These are phyloP conservation scores for Corchorus capsularis DNA, from an alignment of 345 rosid species.

Conservation along the genomic window DNA sequence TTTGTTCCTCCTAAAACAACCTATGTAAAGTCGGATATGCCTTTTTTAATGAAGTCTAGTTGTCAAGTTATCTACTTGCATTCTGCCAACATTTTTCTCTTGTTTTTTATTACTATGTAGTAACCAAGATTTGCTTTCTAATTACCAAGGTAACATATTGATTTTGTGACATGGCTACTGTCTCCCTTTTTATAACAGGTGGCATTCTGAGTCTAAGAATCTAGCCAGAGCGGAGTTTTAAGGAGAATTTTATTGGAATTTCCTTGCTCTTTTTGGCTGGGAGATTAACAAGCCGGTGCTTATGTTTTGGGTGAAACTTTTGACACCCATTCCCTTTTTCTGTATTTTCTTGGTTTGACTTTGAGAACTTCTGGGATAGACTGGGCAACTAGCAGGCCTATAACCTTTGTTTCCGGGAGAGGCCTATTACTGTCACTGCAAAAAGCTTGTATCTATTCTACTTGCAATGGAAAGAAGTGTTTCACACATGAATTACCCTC, in stretches of 20 bases:
- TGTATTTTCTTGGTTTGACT: background rate
- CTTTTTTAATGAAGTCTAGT: background rate
- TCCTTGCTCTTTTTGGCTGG: background rate
- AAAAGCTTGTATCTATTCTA: background rate
- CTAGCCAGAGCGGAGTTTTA: background rate
- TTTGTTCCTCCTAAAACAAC: background rate
- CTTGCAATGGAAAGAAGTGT: background rate
- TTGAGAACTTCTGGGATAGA: background rate
- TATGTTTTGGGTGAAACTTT: background rate
- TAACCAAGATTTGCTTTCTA: background rate
- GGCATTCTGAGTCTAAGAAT: conserved; percentile 6
- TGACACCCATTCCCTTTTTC: background rate
- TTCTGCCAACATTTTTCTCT: background rate
- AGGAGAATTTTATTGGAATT: background rate
- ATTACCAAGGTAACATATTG: conserved; percentile 2
- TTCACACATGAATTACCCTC: background rate
- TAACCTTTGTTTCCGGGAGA: background rate
- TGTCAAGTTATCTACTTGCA: background rate
- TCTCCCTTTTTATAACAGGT: conserved; percentile 4
- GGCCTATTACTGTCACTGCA: background rate
- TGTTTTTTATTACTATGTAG: background rate
- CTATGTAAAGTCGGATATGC: background rate
- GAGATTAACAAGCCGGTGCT: conserved; percentile 3
- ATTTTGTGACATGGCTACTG: background rate
- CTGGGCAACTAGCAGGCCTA: background rate